Percentiles rank a stretch among this genome's conserved stretches.
Evolutionary conservation across 1,284 basidiomycete genomes (phyloP).

Genomic region (Cystobasidium pallidum): DNA sequence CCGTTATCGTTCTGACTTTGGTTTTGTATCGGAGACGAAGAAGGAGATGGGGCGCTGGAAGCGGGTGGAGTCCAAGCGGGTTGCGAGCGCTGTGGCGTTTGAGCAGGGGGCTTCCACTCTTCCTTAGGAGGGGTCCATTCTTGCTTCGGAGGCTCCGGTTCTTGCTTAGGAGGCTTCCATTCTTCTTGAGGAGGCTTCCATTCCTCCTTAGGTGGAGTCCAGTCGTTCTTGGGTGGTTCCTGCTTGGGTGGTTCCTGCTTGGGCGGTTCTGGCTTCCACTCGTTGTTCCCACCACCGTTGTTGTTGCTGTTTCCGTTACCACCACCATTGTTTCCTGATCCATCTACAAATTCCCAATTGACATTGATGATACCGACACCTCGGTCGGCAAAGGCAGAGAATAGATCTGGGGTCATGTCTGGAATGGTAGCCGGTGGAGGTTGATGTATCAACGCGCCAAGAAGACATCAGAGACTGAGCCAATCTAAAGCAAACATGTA

Average conservation of each 20-base stretch:
- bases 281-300: background rate
- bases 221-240: background rate
- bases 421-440: no score
- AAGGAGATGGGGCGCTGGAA: constrained; percentile 10
- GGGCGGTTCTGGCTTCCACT: background rate
- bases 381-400: constrained; percentile 12
- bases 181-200: background rate
- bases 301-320: background rate
- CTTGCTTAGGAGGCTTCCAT: background rate
- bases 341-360: constrained; percentile 20
- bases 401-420: constrained; percentile 29
- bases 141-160: background rate
- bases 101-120: constrained; percentile 17
- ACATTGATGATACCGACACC: constrained; percentile 18
- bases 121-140: background rate
- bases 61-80: constrained; percentile 31
- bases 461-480: no score
- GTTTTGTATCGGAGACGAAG: background rate
- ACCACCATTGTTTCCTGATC: background rate
- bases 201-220: background rate
- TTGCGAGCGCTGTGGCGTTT: background rate
- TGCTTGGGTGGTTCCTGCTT: background rate
- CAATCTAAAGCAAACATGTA: no score
- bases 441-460: no score
- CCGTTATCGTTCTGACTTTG: background rate